Base-by-base conservation (phyloP, 345 rosid genomes). In the Lumnitzera racemosa region DNA sequence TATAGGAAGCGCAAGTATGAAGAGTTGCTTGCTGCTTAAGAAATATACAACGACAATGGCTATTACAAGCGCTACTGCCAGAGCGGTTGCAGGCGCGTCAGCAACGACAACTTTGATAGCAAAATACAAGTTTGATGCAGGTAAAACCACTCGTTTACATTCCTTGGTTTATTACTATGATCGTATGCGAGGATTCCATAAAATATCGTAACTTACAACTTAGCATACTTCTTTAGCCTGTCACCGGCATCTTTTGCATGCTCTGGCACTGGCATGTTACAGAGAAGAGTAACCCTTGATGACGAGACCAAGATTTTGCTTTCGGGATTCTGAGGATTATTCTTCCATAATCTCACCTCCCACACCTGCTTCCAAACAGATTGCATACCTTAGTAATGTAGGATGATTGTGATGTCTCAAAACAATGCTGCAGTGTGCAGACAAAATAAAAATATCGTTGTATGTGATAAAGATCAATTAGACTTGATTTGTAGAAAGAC, bases 271-370 rank as follows among this genome's bases (percentile, higher is more conserved):
- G 91, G 82, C 80, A 92, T 52, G 80, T 87, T 89, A 70, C 83
- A 73, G 12, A 85, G 8, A 50, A 89, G 84, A 36, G 91, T 89
- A 15, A 87, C 96, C 72, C 85, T 70, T 13, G 96, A 79, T 12
- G 94, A 79, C 6, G 94, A 65, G 17, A 82, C 76, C 70, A 80
- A 65, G 15, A 77, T 53, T 62, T 61, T 81, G 49, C 15, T 73
- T 46, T 77, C 76, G 0, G 81, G 61, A 56, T 76, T 74, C 3
- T 68, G 68, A 2, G 77, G 76, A 59, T 72, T 68, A 4, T 74
- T 63, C 77, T 87, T 92, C 86, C 83, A 83, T 2, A 89, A 59
- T 65, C 61, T 74, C 29, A 87, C 94, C 68, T 92, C 94, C 98
- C 98, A 92, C 6, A 88, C 96, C 98, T 91, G 70, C 12, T 47